Conservation (phyloP, 306 rosid species). For the Neltuma alba region DNA sequence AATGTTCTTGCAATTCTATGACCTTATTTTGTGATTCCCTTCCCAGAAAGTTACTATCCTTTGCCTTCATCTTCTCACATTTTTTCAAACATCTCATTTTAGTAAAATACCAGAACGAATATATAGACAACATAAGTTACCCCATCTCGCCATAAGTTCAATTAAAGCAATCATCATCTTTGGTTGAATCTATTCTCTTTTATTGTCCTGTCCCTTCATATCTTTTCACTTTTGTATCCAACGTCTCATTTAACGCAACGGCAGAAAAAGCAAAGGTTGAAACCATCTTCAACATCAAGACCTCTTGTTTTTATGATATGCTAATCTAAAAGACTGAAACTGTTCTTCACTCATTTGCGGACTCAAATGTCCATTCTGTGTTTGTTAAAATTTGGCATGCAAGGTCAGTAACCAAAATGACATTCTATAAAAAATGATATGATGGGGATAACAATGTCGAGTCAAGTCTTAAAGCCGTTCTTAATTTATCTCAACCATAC, state of each 20-base stretch:
- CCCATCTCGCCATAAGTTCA: not conserved
- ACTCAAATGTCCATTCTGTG: not conserved
- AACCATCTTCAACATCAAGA: not conserved
- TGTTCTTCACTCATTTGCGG: not conserved
- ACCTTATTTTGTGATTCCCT: not conserved
- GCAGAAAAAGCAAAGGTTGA: not conserved
- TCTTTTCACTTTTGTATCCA: not conserved
- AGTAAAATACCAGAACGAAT: not conserved
- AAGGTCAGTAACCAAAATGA: conserved; percentile 13
- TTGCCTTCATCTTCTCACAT: not conserved
- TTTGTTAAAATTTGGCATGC: conserved; percentile 16
- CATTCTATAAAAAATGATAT: not conserved
- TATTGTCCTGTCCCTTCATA: not conserved
- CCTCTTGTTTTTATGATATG: not conserved
- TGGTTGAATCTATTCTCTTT: not conserved
- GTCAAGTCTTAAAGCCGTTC: not conserved
- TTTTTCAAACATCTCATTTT: not conserved
- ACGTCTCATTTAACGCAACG: not conserved
- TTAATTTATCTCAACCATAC: not conserved
- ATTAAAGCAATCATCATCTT: not conserved
- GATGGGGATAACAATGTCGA: not conserved
- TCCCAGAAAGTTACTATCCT: not conserved
- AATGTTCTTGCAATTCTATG: not conserved
- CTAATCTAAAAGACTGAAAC: not conserved
- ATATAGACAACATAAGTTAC: no score